Percentiles rank a stretch among this genome's conserved stretches.
phyloP scores from a whole-genome alignment of 495 filamentous ascomycete species.

The Apodospora peruviana region DNA sequence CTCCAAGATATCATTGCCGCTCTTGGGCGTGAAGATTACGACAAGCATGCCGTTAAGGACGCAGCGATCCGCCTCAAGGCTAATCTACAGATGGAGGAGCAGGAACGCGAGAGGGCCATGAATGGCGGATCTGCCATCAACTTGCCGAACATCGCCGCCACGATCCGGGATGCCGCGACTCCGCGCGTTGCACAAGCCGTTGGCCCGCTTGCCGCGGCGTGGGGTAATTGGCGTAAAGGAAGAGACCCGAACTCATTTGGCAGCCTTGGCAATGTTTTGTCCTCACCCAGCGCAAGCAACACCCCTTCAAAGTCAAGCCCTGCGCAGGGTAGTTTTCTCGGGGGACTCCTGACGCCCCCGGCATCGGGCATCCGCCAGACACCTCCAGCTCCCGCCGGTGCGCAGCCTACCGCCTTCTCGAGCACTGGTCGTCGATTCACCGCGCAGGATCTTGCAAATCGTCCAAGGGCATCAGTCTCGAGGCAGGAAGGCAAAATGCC shows the following conservation, averaged over 20 bases:
- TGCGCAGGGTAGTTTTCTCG: slow-evolving; percentile 44
- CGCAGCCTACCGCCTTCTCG: slow-evolving; percentile 46
- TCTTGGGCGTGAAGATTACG: slow-evolving; percentile 65
- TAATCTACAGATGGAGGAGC: slow-evolving; percentile 95
- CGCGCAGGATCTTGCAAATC: slow-evolving; percentile 41
- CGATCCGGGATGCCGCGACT: slow-evolving; percentile 55
- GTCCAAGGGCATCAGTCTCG: slow-evolving; percentile 32
- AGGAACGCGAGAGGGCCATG: slow-evolving; percentile 71
- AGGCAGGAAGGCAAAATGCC: slow-evolving; percentile 33
- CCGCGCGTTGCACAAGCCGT: slow-evolving; percentile 77
- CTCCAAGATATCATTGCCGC: slow-evolving; percentile 84
- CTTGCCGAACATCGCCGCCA: slow-evolving; percentile 49
- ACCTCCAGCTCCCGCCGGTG: slow-evolving; percentile 33
- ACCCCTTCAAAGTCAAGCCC: slow-evolving; percentile 59
- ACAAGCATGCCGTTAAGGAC: slow-evolving; percentile 73
- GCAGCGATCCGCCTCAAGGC: slow-evolving; percentile 88
- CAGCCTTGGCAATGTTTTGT: slow-evolving; percentile 30
- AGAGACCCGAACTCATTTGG: slow-evolving; percentile 52
- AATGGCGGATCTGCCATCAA: slow-evolving; percentile 51
- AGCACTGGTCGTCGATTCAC: slow-evolving; percentile 48
- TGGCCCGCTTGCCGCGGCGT: slow-evolving; percentile 71
- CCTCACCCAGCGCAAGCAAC: slow-evolving; percentile 37
- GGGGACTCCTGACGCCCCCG: slow-evolving; percentile 80
- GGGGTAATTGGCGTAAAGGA: slow-evolving; percentile 68
- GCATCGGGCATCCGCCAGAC: slow-evolving; percentile 59